Evolutionary conservation across 2,329 filamentous ascomycete genomes (phyloP).

Genomic region (Penicillium concentricum): DNA sequence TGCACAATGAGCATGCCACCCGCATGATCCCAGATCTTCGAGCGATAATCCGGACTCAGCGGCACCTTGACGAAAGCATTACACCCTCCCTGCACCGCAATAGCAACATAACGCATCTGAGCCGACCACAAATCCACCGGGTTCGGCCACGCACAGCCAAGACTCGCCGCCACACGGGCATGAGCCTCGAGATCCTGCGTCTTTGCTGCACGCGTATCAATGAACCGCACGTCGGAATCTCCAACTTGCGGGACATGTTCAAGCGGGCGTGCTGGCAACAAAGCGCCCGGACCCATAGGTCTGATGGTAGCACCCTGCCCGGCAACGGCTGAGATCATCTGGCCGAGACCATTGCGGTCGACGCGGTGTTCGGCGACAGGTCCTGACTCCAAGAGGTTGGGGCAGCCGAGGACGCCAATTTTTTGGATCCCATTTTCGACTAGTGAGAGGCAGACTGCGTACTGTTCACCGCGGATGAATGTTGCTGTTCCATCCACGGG

Average conservation of each 20-base stretch:
- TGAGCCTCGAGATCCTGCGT: slow-evolving; percentile 42
- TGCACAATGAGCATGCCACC: slow-evolving; percentile 53
- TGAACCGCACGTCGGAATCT: slow-evolving; percentile 42
- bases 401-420: slow-evolving; percentile 61
- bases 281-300: slow-evolving; percentile 34
- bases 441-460: slow-evolving; percentile 60
- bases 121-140: slow-evolving; percentile 53
- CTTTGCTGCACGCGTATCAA: slow-evolving; percentile 42
- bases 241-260: slow-evolving; percentile 26
- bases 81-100: slow-evolving; percentile 49
- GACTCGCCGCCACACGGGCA: slow-evolving; percentile 38
- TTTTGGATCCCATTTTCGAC: slow-evolving; percentile 58
- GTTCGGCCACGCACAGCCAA: slow-evolving; percentile 48
- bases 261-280: slow-evolving; percentile 36
- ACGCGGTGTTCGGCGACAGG: slow-evolving; percentile 40
- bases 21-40: slow-evolving; percentile 57
- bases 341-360: slow-evolving; percentile 48
- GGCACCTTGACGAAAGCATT: slow-evolving; percentile 53
- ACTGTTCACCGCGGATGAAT: slow-evolving; percentile 62
- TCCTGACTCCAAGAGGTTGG: slow-evolving; percentile 52
- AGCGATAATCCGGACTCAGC: slow-evolving; percentile 43
- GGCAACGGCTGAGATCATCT: slow-evolving; percentile 51
- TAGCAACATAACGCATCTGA: slow-evolving; percentile 55
- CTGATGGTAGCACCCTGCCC: slow-evolving; percentile 46
- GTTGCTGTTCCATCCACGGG: slow-evolving; percentile 65